Percentiles rank a stretch among this genome's conserved stretches.
Conservation (phyloP, 164 flowering plant genomes). For the Stephania yunnanensis region DNA sequence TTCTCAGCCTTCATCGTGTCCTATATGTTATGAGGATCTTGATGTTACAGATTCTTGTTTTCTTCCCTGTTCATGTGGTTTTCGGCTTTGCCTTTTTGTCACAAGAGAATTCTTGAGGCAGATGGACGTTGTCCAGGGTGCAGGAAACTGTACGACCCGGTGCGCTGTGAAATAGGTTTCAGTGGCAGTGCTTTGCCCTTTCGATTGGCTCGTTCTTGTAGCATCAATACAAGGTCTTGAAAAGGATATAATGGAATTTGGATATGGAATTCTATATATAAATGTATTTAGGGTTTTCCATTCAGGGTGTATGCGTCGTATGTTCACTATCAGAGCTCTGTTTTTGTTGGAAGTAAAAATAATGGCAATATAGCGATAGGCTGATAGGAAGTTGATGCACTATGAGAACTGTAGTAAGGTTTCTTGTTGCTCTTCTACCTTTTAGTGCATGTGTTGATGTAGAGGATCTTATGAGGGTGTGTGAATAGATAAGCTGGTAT, state of each 20-base stretch:
- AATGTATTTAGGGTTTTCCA: constrained; percentile 26
- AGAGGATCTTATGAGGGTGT: constrained; percentile 39
- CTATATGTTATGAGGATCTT: constrained; percentile 82
- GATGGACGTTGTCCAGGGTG: constrained; percentile 96
- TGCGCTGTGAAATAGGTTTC: constrained; percentile 34
- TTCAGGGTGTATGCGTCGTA: constrained; percentile 21
- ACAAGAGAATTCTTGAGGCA: constrained; percentile 81
- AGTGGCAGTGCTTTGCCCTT: constrained; percentile 33
- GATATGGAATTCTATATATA: background rate
- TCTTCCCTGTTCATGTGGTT: constrained; percentile 84
- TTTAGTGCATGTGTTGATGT: constrained; percentile 47
- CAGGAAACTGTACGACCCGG: constrained; percentile 56
- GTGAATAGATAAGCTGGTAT: constrained; percentile 70
- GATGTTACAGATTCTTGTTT: constrained; percentile 80
- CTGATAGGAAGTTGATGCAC: constrained; percentile 19
- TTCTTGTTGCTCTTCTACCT: constrained; percentile 30
- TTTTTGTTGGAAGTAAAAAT: constrained; percentile 21
- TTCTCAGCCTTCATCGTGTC: constrained; percentile 64
- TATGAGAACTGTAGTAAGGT: constrained; percentile 25
- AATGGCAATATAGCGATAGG: constrained; percentile 39
- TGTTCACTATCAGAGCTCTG: constrained; percentile 18
- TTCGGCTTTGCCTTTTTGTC: constrained; percentile 89
- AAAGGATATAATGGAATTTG: background rate
- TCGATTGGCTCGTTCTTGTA: constrained; percentile 62
- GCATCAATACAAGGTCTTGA: constrained; percentile 65